Evolutionary conservation across 768 basidiomycete species (phyloP).

Genomic region (Serendipita vermifera): DNA sequence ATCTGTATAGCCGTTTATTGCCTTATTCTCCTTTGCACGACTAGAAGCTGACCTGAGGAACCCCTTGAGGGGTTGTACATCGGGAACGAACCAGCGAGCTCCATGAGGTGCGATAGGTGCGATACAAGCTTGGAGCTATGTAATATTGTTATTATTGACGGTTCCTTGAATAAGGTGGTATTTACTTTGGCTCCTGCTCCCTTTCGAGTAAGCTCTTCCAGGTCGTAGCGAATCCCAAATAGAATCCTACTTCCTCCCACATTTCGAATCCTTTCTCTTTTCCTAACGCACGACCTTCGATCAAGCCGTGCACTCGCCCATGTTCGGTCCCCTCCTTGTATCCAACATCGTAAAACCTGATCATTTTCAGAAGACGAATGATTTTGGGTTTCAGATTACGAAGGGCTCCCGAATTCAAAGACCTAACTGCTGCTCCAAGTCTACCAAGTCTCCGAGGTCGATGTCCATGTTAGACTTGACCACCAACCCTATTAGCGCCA

Average conservation of each 20-base stretch:
- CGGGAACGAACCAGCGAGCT: slow-evolving; percentile 65
- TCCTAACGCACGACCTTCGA: slow-evolving; percentile 82
- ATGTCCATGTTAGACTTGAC: too few relatives aligned
- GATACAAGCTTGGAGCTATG: slow-evolving; percentile 30
- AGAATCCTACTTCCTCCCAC: slow-evolving; percentile 95
- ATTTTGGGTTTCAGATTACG: not conserved
- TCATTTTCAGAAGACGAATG: not conserved
- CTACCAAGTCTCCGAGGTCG: slow-evolving; percentile 14
- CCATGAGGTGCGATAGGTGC: slow-evolving; percentile 57
- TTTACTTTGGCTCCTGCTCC: too few relatives aligned
- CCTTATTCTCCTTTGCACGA: too few relatives aligned
- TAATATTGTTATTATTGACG: not conserved
- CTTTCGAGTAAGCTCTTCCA: slow-evolving; percentile 46
- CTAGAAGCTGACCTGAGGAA: too few relatives aligned
- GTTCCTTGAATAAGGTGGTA: slow-evolving; percentile 3
- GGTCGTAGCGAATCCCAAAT: slow-evolving; percentile 67
- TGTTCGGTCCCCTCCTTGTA: slow-evolving; percentile 69
- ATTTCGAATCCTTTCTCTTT: slow-evolving; percentile 86
- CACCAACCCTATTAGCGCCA: too few relatives aligned
- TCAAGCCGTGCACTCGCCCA: slow-evolving; percentile 77
- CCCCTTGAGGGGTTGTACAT: slow-evolving; percentile 60
- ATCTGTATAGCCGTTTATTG: too few relatives aligned
- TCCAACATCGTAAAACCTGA: slow-evolving; percentile 69
- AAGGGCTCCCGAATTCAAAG: too few relatives aligned
- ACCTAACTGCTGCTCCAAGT: slow-evolving; percentile 18